phyloP scores from a whole-genome alignment of 768 basidiomycete genomes.

The Trametes maxima region DNA sequence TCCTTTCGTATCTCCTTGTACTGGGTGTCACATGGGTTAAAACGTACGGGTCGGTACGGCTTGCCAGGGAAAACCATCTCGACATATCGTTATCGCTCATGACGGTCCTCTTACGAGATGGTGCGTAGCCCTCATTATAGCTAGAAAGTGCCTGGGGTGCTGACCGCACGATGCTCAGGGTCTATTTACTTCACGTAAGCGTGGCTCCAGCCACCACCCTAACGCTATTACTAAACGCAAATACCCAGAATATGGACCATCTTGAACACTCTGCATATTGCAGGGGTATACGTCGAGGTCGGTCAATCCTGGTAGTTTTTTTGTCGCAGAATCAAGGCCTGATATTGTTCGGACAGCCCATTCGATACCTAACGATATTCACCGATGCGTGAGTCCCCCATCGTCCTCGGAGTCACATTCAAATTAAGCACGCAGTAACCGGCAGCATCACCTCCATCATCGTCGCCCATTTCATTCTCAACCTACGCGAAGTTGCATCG shows the following conservation, averaged over 20 bases:
- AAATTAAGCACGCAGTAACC: not conserved
- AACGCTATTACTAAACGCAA: not conserved
- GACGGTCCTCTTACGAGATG: conserved; percentile 12
- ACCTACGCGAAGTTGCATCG: conserved; percentile 9
- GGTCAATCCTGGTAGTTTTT: not conserved
- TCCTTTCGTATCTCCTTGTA: conserved; percentile 11
- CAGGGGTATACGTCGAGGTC: conserved; percentile 6
- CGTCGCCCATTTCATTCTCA: conserved; percentile 15
- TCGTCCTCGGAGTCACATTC: not conserved
- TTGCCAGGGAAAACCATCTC: conserved; percentile 3
- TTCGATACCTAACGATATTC: conserved; percentile 12
- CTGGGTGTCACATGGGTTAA: conserved; percentile 15
- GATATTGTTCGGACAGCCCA: not conserved
- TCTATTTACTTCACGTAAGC: conserved; percentile 11
- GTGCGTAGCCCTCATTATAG: not conserved
- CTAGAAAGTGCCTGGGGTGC: too few relatives aligned
- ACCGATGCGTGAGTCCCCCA: conserved; percentile 5
- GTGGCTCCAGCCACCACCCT: not conserved
- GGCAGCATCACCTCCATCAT: conserved; percentile 14
- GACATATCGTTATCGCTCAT: not conserved
- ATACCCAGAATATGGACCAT: conserved; percentile 8
- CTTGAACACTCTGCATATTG: conserved; percentile 15
- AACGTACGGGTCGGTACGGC: conserved; percentile 17
- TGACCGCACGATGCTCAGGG: not conserved
- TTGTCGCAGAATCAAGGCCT: not conserved